Percentiles rank a stretch among this genome's conserved stretches.
These are phyloP conservation scores for Corylus heterophylla DNA, from an alignment of 306 rosid species.

Conservation along the genomic window DNA sequence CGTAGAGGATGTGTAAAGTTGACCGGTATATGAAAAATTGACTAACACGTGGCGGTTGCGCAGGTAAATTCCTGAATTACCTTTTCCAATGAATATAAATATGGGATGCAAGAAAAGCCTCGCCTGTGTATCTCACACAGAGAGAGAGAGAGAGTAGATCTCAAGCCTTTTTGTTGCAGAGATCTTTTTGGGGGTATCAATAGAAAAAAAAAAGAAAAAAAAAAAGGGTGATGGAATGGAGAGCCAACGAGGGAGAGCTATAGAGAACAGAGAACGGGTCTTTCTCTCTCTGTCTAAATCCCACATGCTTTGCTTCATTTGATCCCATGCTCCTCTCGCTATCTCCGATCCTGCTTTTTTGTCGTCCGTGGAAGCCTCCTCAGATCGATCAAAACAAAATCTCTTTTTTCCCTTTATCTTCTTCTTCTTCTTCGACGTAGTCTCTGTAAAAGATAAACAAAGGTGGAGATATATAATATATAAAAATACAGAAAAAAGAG, in stretches of 20 bases:
- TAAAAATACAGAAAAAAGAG: not conserved
- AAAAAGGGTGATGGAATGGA: not conserved
- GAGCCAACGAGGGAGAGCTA: not conserved
- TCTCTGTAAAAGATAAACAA: slow-evolving; percentile 13
- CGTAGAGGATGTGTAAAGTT: slow-evolving; percentile 25
- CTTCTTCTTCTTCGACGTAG: slow-evolving; percentile 23
- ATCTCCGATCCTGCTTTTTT: slow-evolving; percentile 39
- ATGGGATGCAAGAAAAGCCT: slow-evolving; percentile 19
- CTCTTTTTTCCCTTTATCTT: not conserved
- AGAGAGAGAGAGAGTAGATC: slow-evolving; percentile 19
- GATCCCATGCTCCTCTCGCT: slow-evolving; percentile 48
- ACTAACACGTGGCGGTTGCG: slow-evolving; percentile 45
- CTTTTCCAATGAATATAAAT: slow-evolving; percentile 39
- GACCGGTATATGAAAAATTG: slow-evolving; percentile 20
- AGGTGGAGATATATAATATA: slow-evolving; percentile 27
- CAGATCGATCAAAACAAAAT: slow-evolving; percentile 54
- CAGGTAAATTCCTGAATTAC: slow-evolving; percentile 18
- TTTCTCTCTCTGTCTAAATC: slow-evolving; percentile 13
- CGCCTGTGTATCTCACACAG: slow-evolving; percentile 32
- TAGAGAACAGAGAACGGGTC: not conserved
- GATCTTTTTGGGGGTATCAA: slow-evolving; percentile 42
- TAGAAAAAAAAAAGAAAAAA: not conserved
- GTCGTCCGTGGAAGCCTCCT: slow-evolving; percentile 44
- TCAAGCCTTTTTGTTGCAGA: slow-evolving; percentile 39
- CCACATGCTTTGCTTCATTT: slow-evolving; percentile 28